Percentiles rank a stretch among this genome's conserved stretches.
Evolutionary conservation across 768 basidiomycete genomes (phyloP).

Genomic region (Xanthoconium stramineum): DNA sequence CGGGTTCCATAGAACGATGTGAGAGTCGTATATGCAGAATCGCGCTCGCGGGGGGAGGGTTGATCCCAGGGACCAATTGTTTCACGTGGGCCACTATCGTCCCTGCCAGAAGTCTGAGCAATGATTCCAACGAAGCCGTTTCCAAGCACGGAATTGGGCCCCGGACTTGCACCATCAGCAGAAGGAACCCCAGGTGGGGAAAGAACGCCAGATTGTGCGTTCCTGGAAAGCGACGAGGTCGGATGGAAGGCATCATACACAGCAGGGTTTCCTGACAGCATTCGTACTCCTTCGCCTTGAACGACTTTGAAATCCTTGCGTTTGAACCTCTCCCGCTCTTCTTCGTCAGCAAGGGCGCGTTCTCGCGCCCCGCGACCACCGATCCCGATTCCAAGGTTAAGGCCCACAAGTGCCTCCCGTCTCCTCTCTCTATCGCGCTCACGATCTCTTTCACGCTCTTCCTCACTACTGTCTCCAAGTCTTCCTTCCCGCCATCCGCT

Average conservation of each 20-base stretch:
- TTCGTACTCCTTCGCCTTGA: slow-evolving; percentile 36
- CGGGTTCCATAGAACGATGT: slow-evolving; percentile 29
- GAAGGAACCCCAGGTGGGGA: slow-evolving; percentile 16
- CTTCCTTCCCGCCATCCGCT: slow-evolving; percentile 37
- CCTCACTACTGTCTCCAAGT: slow-evolving; percentile 31
- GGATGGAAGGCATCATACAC: slow-evolving; percentile 82
- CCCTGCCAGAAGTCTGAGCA: slow-evolving; percentile 23
- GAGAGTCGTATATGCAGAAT: slow-evolving; percentile 20
- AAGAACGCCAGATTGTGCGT: slow-evolving; percentile 22
- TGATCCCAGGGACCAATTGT: slow-evolving; percentile 33
- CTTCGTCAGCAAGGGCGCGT: slow-evolving; percentile 58
- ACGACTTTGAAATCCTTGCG: slow-evolving; percentile 48
- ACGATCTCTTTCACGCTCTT: slow-evolving; percentile 46
- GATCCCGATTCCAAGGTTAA: slow-evolving; percentile 31
- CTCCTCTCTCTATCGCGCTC: slow-evolving; percentile 42
- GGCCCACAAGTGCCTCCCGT: slow-evolving; percentile 41
- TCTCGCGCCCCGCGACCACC: slow-evolving; percentile 55
- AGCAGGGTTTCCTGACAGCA: slow-evolving; percentile 41
- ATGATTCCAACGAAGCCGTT: slow-evolving; percentile 26
- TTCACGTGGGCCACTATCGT: slow-evolving; percentile 25
- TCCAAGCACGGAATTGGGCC: slow-evolving; percentile 21
- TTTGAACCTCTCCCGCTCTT: slow-evolving; percentile 49
- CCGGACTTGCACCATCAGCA: slow-evolving; percentile 15
- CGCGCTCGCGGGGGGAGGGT: slow-evolving; percentile 33
- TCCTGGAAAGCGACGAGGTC: slow-evolving; percentile 36